These are phyloP conservation scores for Apiospora arundinis DNA, from an alignment of 2,329 filamentous ascomycete species.

Conservation along the genomic window DNA sequence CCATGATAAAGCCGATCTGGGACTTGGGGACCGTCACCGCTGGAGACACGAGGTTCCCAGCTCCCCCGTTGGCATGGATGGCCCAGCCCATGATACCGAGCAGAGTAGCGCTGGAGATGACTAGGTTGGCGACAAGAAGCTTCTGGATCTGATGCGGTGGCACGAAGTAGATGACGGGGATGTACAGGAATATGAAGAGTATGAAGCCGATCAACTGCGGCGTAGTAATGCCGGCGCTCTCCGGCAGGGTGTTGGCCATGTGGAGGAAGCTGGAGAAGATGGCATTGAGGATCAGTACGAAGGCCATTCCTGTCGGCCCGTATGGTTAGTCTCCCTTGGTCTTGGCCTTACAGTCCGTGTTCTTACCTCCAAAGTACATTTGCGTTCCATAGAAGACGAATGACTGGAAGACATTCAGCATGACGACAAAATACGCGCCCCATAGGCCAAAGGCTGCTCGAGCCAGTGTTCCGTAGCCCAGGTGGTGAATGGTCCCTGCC, in stretches of 20 bases:
- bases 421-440: slow-evolving; percentile 28
- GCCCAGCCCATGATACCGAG: slow-evolving; percentile 28
- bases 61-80: slow-evolving; percentile 24
- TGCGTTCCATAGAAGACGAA: slow-evolving; percentile 29
- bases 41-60: slow-evolving; percentile 25
- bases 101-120: slow-evolving; percentile 26
- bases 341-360: background rate
- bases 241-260: slow-evolving; percentile 27
- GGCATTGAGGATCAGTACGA: slow-evolving; percentile 28
- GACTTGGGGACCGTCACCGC: slow-evolving; percentile 21
- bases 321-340: background rate
- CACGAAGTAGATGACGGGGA: slow-evolving; percentile 28
- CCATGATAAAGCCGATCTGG: slow-evolving; percentile 27
- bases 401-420: slow-evolving; percentile 28
- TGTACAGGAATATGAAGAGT: slow-evolving; percentile 26
- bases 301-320: slow-evolving; percentile 25
- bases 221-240: slow-evolving; percentile 38
- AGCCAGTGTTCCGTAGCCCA: slow-evolving; percentile 27
- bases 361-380: slow-evolving; percentile 28
- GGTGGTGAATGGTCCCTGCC: slow-evolving; percentile 28
- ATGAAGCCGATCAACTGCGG: slow-evolving; percentile 36
- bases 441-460: slow-evolving; percentile 27
- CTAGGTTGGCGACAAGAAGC: slow-evolving; percentile 24
- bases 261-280: slow-evolving; percentile 26
- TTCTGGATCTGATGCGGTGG: slow-evolving; percentile 26